Percentiles rank a stretch among this genome's conserved stretches.
Conservation (phyloP, 148 eudicot species). For the Arctostaphylos glauca region DNA sequence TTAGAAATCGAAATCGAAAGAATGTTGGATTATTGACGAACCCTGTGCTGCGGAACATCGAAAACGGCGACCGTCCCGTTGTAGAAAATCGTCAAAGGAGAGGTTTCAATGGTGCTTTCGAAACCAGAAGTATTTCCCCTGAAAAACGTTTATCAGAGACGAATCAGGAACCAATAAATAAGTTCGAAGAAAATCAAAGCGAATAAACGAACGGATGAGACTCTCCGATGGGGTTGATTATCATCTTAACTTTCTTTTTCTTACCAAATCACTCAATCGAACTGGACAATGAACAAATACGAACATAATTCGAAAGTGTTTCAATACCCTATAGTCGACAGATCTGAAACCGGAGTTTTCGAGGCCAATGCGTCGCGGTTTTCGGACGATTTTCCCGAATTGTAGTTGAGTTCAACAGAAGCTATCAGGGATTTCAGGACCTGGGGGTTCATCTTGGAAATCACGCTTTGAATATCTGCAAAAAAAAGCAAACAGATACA, state of each 20-base stretch:
- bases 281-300: too few species aligned
- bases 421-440: constrained; percentile 54
- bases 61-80: constrained; percentile 55
- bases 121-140: constrained; percentile 2
- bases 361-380: neutral
- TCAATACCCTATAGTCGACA: constrained; percentile 8
- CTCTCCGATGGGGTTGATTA: too few species aligned
- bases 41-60: constrained; percentile 45
- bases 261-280: too few species aligned
- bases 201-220: too few species aligned
- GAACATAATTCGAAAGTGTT: neutral
- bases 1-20: neutral
- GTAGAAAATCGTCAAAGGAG: constrained; percentile 68
- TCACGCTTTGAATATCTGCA: constrained; percentile 34
- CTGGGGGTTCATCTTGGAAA: constrained; percentile 67
- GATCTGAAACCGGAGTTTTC: neutral
- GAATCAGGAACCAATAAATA: too few species aligned
- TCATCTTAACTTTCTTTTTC: too few species aligned
- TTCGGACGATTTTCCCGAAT: neutral
- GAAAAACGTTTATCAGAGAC: neutral
- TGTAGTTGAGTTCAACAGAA: neutral
- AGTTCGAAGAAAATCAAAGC: too few species aligned
- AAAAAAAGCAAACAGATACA: neutral
- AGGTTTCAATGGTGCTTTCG: constrained; percentile 4
- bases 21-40: neutral